These are phyloP conservation scores for Dictyostelium citrinum DNA, from an alignment of 78 protist species.

Conservation along the genomic window DNA sequence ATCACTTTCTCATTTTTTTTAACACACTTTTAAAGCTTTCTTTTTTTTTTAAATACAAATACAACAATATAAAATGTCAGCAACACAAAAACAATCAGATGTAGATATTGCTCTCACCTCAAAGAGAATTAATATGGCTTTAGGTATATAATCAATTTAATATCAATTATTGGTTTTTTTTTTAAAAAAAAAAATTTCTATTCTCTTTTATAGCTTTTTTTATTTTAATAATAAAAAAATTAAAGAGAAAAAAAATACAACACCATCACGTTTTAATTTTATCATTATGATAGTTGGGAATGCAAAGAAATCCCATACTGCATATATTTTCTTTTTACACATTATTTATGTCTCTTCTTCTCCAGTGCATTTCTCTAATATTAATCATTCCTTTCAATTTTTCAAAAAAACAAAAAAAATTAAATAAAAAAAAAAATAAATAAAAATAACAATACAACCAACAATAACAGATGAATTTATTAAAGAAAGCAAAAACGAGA, in stretches of 20 bases:
- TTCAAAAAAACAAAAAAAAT: background rate
- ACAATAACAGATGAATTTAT: slow-evolving; percentile 6
- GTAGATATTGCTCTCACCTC: slow-evolving; percentile 16
- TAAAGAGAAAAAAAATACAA: background rate
- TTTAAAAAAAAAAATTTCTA: background rate
- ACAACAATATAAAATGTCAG: slow-evolving; percentile 1
- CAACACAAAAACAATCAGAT: background rate
- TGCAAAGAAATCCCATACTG: background rate
- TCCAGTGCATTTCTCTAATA: background rate
- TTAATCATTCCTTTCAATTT: background rate
- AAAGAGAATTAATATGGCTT: slow-evolving; percentile 25
- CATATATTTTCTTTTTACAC: background rate
- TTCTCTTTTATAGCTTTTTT: background rate
- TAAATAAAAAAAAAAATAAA: background rate
- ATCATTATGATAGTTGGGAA: background rate
- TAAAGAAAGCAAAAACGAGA: slow-evolving; percentile 12
- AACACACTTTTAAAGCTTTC: background rate
- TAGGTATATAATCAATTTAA: slow-evolving; percentile 12
- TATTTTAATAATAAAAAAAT: background rate
- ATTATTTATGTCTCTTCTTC: background rate
- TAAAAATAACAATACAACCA: background rate
- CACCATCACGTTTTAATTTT: background rate
- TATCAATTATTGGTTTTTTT: background rate
- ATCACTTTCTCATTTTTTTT: background rate
- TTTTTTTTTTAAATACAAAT: background rate